Base-by-base conservation (phyloP, 208 protist species). In the Crithidia sp. region DNA sequence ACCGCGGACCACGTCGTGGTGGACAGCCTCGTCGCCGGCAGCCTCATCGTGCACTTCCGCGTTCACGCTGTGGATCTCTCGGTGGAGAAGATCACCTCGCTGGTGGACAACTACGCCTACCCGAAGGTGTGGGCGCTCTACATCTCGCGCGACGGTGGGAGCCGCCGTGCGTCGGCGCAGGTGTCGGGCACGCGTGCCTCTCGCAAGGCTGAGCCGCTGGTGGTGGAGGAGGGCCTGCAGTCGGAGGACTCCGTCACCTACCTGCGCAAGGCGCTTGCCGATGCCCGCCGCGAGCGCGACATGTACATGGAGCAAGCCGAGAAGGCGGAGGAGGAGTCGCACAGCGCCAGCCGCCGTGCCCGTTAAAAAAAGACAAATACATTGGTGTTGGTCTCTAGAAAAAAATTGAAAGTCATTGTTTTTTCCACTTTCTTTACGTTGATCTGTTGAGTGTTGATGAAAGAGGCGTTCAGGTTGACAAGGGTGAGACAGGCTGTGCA, bases 71-170 rank as follows among this genome's bases (percentile, higher is more conserved):
- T 76, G 19, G 63, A 67, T 28, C 68, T 84, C 17, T 10, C 79
- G 56, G 61, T 60, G 61, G n/a, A 19, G 43, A 72, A 49, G 19
- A 76, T 71, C 5, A 69, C n/a, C 57, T 14, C 63, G 65, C 66
- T 85, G n/a, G 43, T 56, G 9, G 62, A 82, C 66, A 74, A 76
- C 63, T 82, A 79, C 70, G 84, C 74, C 39, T 87, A 90, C 79
- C 72, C 77, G 64, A 74, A 72, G 54, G 72, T 90, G 41, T 90
- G 77, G 86, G 74, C 67, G 17, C 81, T 91, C 65, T 90, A 87
- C 73, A 79, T 76, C 55, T 58, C 75, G 4, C 66, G 64, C 43
- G 67, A 71, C n/a, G 65, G 56, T 57, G 56, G 14, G 57, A 36
- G 45, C 43, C 52, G 43, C 45, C 53, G 43, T 49, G 28, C 17